These are phyloP conservation scores for Bimuria novae-zelandiae DNA, from an alignment of 2,329 filamentous ascomycete genomes.

Conservation along the genomic window DNA sequence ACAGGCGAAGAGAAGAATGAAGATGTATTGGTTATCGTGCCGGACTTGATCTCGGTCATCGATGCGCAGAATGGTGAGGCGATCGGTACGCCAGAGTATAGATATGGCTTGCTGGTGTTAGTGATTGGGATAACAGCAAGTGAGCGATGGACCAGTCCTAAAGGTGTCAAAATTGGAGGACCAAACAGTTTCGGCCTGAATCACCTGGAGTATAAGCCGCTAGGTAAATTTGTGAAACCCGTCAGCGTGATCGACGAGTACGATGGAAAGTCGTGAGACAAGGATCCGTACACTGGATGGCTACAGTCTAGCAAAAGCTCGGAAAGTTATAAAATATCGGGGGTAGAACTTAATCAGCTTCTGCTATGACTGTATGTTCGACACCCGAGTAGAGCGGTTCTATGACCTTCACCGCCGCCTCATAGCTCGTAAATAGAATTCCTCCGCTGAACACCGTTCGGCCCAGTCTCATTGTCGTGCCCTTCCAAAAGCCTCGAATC, in stretches of 20 bases:
- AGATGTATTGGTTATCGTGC: conserved; percentile 53
- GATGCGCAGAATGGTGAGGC: conserved; percentile 56
- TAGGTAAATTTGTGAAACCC: conserved; percentile 59
- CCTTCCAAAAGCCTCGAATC: conserved; percentile 66
- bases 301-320: neutral
- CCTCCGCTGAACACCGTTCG: conserved; percentile 68
- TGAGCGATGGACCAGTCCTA: conserved; percentile 57
- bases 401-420: conserved; percentile 58
- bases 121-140: conserved; percentile 61
- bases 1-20: conserved; percentile 43
- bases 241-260: conserved; percentile 60
- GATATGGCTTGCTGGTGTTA: conserved; percentile 58
- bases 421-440: conserved; percentile 67
- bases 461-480: conserved; percentile 70
- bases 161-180: conserved; percentile 57
- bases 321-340: neutral
- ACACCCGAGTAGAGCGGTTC: conserved; percentile 44
- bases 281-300: neutral
- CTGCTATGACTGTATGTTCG: conserved; percentile 18
- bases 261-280: conserved; percentile 20
- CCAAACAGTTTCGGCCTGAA: conserved; percentile 56
- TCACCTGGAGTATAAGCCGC: conserved; percentile 54
- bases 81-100: conserved; percentile 60
- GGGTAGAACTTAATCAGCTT: conserved; percentile 24
- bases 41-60: conserved; percentile 56